A percentile compares a stretch with the other conserved stretches of the same genome.
phyloP scores from a whole-genome alignment of 169 alveolate genomes.

The Perkinsus chesapeaki region DNA sequence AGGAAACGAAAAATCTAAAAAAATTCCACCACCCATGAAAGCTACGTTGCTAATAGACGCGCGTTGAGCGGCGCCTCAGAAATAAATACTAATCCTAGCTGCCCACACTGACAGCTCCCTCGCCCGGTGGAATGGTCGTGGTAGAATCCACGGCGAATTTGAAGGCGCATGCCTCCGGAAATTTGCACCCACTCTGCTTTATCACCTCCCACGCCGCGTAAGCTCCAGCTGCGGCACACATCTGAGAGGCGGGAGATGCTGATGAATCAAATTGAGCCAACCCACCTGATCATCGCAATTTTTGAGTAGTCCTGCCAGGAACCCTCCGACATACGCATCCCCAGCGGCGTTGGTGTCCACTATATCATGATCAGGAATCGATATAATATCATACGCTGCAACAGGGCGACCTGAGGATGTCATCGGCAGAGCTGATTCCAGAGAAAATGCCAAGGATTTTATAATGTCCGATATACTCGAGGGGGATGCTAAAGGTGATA shows the following conservation, averaged over 20 bases:
- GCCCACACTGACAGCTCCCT: background rate
- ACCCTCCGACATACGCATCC: constrained; percentile 78
- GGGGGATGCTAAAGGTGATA: no score
- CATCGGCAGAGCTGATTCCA: no score
- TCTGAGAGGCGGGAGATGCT: background rate
- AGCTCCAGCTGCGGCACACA: constrained; percentile 29
- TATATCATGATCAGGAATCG: constrained; percentile 26
- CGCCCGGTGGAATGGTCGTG: background rate
- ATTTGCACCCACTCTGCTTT: constrained; percentile 33
- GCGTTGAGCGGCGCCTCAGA: no score
- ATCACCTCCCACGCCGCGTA: constrained; percentile 36
- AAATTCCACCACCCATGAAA: no score
- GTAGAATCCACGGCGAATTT: background rate
- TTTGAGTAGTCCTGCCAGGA: constrained; percentile 43
- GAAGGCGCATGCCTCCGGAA: background rate
- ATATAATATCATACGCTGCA: background rate
- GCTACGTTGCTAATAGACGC: no score
- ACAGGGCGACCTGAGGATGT: constrained; percentile 11
- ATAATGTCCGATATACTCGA: no score
- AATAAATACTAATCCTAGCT: background rate
- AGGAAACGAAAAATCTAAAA: no score
- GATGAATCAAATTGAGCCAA: background rate
- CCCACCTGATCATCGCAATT: constrained; percentile 16
- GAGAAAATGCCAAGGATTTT: no score
- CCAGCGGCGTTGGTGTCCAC: constrained; percentile 80